phyloP scores from a whole-genome alignment of 2,329 filamentous ascomycete genomes.

The Venturia nashicola region DNA sequence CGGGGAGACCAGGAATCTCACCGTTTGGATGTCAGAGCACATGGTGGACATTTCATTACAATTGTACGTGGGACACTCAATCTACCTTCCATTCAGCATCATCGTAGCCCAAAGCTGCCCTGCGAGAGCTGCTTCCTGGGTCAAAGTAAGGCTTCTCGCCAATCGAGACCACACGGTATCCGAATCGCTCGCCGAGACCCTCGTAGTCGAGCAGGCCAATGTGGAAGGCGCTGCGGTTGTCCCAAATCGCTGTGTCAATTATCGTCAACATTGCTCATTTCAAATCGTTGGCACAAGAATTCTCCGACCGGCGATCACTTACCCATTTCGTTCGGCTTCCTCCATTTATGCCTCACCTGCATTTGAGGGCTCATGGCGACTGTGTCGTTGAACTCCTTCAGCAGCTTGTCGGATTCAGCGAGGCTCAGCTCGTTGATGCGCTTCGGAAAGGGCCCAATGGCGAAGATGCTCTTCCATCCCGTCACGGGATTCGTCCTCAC shows the following conservation, averaged over 20 bases:
- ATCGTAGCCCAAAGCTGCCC: slow-evolving; percentile 29
- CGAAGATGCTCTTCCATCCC: slow-evolving; percentile 47
- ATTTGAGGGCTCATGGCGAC: slow-evolving; percentile 39
- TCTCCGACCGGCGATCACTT: too few relatives aligned
- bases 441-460: slow-evolving; percentile 28
- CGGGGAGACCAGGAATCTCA: too few relatives aligned
- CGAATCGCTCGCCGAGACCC: slow-evolving; percentile 36
- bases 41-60: too few relatives aligned
- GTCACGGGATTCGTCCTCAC: slow-evolving; percentile 52
- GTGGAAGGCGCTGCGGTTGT: slow-evolving; percentile 49
- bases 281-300: too few relatives aligned
- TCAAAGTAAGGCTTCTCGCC: slow-evolving; percentile 44
- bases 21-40: too few relatives aligned
- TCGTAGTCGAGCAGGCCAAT: slow-evolving; percentile 52
- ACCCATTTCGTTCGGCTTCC: slow-evolving; percentile 36
- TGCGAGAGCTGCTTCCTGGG: slow-evolving; percentile 34
- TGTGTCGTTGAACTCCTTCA: slow-evolving; percentile 30
- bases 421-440: slow-evolving; percentile 32
- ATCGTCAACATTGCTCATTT: too few relatives aligned
- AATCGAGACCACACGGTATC: slow-evolving; percentile 42
- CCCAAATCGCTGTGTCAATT: slow-evolving; percentile 51
- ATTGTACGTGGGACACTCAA: too few relatives aligned
- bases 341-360: slow-evolving; percentile 38
- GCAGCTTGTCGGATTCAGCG: slow-evolving; percentile 29
- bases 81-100: too few relatives aligned